Percentiles rank a stretch among this genome's conserved stretches.
Conservation (phyloP, 495 filamentous ascomycete species). For the Aspergillus sclerotiicarbonarius region DNA sequence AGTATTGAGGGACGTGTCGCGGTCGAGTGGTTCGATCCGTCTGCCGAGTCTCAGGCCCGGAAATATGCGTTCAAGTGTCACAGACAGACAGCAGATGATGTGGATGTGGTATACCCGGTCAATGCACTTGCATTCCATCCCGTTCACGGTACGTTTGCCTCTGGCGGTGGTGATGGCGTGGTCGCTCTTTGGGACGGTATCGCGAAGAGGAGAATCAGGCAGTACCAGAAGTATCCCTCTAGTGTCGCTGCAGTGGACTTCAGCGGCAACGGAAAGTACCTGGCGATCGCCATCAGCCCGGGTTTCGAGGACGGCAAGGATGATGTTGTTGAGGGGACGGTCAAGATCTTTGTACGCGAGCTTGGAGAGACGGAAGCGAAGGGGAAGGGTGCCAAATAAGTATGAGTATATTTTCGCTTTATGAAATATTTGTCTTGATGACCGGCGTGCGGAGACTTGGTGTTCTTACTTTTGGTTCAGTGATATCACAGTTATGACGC, state of each 20-base stretch:
- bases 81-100: conserved; percentile 66
- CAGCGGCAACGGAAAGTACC: conserved; percentile 72
- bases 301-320: conserved; percentile 92
- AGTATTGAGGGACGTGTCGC: conserved; percentile 92
- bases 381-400: conserved; percentile 70
- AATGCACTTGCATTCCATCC: conserved; percentile 94
- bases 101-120: conserved; percentile 92
- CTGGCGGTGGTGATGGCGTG: conserved; percentile 88
- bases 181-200: conserved; percentile 96
- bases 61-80: conserved; percentile 99
- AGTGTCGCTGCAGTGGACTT: conserved; percentile 78
- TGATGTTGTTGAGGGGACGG: conserved; percentile 63
- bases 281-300: conserved; percentile 82
- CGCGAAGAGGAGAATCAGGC: conserved; percentile 83
- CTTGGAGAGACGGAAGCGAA: conserved; percentile 84
- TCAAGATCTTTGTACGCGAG: conserved; percentile 78
- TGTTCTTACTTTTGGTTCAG: conserved; percentile 6
- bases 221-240: conserved; percentile 79
- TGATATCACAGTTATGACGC: neutral
- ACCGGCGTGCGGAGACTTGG: conserved; percentile 11
- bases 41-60: conserved; percentile 74
- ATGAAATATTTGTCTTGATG: conserved; percentile 16
- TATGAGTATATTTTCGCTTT: neutral
- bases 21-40: conserved; percentile 96
- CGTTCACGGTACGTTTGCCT: conserved; percentile 84